Conservation (phyloP, 495 filamentous ascomycete genomes). For the Cryomyces antarcticus region DNA sequence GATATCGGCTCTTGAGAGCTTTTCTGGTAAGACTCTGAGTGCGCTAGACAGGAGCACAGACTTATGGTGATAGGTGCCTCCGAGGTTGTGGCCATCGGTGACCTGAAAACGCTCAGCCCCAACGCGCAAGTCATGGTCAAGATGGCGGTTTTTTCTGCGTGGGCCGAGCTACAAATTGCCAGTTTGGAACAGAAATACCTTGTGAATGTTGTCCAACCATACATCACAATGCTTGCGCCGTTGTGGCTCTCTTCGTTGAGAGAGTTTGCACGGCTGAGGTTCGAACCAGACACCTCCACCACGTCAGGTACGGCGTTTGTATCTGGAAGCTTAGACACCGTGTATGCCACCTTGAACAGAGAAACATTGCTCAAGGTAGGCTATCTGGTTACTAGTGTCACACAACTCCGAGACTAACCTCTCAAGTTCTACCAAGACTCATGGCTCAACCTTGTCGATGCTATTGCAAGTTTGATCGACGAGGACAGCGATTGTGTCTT, state of each 20-base stretch:
- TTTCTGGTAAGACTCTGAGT: constrained; percentile 35
- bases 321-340: constrained; percentile 64
- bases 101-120: constrained; percentile 79
- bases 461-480: constrained; percentile 91
- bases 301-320: constrained; percentile 50
- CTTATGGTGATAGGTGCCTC: constrained; percentile 27
- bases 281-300: constrained; percentile 92
- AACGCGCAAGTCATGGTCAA: constrained; percentile 98
- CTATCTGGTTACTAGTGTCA: background rate
- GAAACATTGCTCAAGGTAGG: constrained; percentile 66
- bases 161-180: constrained; percentile 95
- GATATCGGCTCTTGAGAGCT: constrained; percentile 80
- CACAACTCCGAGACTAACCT: background rate
- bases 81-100: constrained; percentile 76
- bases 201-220: constrained; percentile 70
- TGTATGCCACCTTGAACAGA: constrained; percentile 84
- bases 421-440: constrained; percentile 82
- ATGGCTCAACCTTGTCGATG: constrained; percentile 91
- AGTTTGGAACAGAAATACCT: constrained; percentile 86
- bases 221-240: constrained; percentile 72
- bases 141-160: constrained; percentile 90
- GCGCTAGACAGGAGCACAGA: background rate
- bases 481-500: constrained; percentile 96
- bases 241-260: constrained; percentile 84
- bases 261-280: constrained; percentile 82